Evolutionary conservation across 163 green algal genomes (phyloP), one percentile per base, ranked within the genome.

Genomic region (Chloroidium sp.): DNA sequence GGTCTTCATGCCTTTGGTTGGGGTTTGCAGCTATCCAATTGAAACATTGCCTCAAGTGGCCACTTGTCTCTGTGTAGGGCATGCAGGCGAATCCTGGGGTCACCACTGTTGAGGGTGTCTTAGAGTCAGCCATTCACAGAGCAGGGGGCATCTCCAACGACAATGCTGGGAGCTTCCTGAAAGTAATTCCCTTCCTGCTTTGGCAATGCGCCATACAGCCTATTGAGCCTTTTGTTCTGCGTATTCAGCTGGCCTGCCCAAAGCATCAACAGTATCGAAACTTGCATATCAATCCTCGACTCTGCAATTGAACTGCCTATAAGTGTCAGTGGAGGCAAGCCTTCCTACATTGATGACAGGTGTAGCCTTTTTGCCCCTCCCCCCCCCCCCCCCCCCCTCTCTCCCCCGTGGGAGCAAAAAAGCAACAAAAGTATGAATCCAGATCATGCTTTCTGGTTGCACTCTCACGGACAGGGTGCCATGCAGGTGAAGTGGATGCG

Each of bases 31-130:
- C 6, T 72, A 10, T 6, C 6, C 64, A n/a, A n/a, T 72, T 36
- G 4, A 76, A 76, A 81, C 57, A 3, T 58, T 62, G 62, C 62
- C 2, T 8, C 4, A 8, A 2, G 62, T 13, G 59, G 57, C 36
- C 62, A 2, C n/a, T 82, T 13, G 36, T 81, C 61, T 69, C 14
- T 84, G 10, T 79, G 72, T 83, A 93, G 84, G 95, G 95, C 80
- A 97, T 98, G 90, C 95, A 98, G 85, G 87, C 88, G 69, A 97
- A 98, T 83, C 90, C 94, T 1, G 91, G 90, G 2, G 84, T 84
- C n/a, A 85, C 86, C 2, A 98, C 94, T 0, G 95, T 99, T 74
- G 95, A 99, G 87, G 87, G 87, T 1, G 94, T 95, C 61, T 69
- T 92, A 62, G 80, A 84, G 59, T 36, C 77, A 2, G 89, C 89